Conservation (phyloP, 768 basidiomycete genomes). For the Boletus pseudopeckii region DNA sequence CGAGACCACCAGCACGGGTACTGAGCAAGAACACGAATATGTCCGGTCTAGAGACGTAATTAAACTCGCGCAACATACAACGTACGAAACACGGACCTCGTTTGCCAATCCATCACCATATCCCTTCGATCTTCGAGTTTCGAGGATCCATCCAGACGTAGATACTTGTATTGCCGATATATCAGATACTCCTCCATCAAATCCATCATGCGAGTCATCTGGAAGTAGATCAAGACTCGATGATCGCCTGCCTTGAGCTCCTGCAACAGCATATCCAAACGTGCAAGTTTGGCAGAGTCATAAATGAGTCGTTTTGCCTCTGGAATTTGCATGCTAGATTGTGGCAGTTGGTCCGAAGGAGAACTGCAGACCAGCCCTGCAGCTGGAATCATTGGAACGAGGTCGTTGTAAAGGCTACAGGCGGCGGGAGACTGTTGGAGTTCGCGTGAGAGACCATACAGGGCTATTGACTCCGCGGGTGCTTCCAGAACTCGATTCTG, state of each 20-base stretch:
- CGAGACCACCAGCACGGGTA: conserved; percentile 93
- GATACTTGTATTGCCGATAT: conserved; percentile 93
- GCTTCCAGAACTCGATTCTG: conserved; percentile 60
- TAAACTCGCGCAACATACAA: background rate
- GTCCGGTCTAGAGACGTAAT: conserved; percentile 50
- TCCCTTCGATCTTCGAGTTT: conserved; percentile 95
- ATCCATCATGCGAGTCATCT: conserved; percentile 99
- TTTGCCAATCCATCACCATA: conserved; percentile 99
- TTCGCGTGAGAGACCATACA: conserved; percentile 80
- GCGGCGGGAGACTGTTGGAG: conserved; percentile 57
- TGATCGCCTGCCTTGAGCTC: conserved; percentile 93
- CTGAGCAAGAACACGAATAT: conserved; percentile 93
- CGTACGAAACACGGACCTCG: conserved; percentile 55
- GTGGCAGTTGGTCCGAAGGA: conserved; percentile 69
- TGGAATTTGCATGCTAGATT: conserved; percentile 86
- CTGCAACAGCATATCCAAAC: conserved; percentile 83
- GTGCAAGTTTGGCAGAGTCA: conserved; percentile 94
- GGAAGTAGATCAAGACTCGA: conserved; percentile 95
- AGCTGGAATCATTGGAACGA: conserved; percentile 60
- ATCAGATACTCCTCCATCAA: conserved; percentile 98
- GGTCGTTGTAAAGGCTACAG: conserved; percentile 42
- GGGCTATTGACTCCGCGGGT: conserved; percentile 66
- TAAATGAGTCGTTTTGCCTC: conserved; percentile 93
- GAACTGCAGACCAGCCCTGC: conserved; percentile 67
- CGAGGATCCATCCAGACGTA: conserved; percentile 89